A percentile compares a stretch with the other conserved stretches of the same genome.
phyloP scores from a whole-genome alignment of 2,329 filamentous ascomycete species.

The Trichophyton equinum region DNA sequence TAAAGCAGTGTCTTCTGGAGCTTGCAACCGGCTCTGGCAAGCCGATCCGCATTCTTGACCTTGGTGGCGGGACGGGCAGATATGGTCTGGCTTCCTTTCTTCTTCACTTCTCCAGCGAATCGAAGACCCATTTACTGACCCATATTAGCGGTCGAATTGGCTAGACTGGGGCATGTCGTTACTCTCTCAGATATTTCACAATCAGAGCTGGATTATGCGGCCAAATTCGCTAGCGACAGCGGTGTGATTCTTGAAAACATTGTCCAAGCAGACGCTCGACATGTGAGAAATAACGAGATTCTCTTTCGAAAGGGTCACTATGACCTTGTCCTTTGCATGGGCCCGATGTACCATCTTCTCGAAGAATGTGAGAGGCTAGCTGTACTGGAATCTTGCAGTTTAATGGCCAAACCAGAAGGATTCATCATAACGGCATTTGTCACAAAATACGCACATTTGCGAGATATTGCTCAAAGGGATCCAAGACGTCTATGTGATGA shows the following conservation, averaged over 20 bases:
- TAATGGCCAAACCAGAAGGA: neutral
- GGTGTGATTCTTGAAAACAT: neutral
- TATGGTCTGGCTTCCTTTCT: neutral
- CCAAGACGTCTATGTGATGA: neutral
- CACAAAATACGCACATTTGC: constrained; percentile 4
- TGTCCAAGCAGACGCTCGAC: neutral
- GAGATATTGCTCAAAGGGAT: neutral
- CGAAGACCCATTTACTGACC: neutral
- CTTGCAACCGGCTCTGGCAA: neutral
- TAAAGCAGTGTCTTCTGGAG: neutral
- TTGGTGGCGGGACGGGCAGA: neutral
- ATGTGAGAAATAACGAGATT: neutral
- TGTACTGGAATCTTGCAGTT: neutral
- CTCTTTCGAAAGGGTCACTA: neutral
- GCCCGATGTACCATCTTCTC: constrained; percentile 1
- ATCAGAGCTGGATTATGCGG: neutral
- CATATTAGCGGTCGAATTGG: neutral
- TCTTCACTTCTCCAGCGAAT: neutral
- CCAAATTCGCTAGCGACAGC: neutral
- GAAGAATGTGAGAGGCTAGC: neutral
- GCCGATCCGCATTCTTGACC: neutral
- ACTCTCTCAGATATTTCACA: constrained; percentile 1
- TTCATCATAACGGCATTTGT: constrained; percentile 2
- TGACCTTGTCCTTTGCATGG: constrained; percentile 5
- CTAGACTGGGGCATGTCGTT: neutral